Conservation (phyloP, 345 rosid species). For the Moricandia arvensis region DNA sequence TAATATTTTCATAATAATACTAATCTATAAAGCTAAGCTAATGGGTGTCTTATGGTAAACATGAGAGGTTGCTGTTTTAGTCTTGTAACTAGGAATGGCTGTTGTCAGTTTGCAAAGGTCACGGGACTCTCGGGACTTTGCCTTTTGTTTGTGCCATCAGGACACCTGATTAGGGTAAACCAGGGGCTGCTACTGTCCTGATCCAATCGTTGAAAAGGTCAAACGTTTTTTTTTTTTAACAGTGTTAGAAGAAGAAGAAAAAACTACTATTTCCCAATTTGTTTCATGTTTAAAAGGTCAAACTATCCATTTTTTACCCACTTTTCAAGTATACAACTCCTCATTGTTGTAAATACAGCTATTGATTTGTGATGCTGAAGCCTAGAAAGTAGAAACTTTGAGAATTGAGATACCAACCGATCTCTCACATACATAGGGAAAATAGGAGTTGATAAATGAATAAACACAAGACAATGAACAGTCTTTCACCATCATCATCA, state of each 20-base stretch:
- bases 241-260: too few species aligned
- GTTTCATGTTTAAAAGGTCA: too few species aligned
- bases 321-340: too few species aligned
- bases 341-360: not conserved
- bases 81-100: conserved; percentile 8
- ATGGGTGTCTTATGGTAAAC: conserved; percentile 25
- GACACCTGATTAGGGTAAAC: not conserved
- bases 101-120: conserved; percentile 29
- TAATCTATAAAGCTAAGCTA: not conserved
- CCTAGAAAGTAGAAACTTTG: not conserved
- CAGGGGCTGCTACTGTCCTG: not conserved
- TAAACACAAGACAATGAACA: not conserved
- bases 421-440: not conserved
- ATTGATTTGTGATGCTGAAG: not conserved
- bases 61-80: conserved; percentile 28
- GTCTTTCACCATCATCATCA: conserved; percentile 6
- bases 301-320: too few species aligned
- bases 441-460: not conserved
- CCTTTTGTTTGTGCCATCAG: conserved; percentile 7
- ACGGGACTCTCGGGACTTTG: not conserved
- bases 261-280: not conserved
- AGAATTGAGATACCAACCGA: not conserved
- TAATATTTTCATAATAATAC: not conserved
- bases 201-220: not conserved
- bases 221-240: not conserved